phyloP scores from a whole-genome alignment of 2,329 filamentous ascomycete genomes.

The Microsporum ferrugineum region DNA sequence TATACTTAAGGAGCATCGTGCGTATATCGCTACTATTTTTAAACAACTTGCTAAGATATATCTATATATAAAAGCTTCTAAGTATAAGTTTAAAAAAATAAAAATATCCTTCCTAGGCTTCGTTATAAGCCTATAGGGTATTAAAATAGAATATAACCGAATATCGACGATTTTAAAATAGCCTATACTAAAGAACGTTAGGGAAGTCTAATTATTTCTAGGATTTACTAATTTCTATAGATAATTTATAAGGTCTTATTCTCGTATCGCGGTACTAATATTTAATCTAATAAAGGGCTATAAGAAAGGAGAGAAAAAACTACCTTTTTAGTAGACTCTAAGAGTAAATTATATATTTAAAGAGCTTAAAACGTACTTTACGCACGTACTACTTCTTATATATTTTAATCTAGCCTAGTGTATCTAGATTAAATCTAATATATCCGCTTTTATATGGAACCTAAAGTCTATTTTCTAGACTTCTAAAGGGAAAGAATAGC shows the following conservation, averaged over 20 bases:
- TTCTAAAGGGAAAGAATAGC: too few species aligned
- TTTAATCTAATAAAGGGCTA: background rate
- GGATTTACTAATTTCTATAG: background rate
- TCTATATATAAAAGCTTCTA: background rate
- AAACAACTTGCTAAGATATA: background rate
- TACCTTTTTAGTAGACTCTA: background rate
- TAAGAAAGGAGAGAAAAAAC: background rate
- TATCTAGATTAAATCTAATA: background rate
- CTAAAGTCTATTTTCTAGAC: too few species aligned
- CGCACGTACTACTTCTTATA: background rate
- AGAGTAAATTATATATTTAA: background rate
- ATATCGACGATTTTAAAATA: background rate
- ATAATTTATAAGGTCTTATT: background rate
- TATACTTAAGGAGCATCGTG: background rate
- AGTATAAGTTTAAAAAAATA: background rate
- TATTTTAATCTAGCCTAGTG: background rate
- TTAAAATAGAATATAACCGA: background rate
- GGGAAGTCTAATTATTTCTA: background rate
- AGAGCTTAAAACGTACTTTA: background rate
- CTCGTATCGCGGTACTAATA: background rate
- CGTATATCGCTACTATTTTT: background rate
- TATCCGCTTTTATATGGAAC: background rate
- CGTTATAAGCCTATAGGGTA: background rate
- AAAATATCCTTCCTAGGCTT: background rate
- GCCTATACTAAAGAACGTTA: background rate